Conservation (phyloP, 2,329 filamentous ascomycete genomes). For the Fusarium transvaalense region DNA sequence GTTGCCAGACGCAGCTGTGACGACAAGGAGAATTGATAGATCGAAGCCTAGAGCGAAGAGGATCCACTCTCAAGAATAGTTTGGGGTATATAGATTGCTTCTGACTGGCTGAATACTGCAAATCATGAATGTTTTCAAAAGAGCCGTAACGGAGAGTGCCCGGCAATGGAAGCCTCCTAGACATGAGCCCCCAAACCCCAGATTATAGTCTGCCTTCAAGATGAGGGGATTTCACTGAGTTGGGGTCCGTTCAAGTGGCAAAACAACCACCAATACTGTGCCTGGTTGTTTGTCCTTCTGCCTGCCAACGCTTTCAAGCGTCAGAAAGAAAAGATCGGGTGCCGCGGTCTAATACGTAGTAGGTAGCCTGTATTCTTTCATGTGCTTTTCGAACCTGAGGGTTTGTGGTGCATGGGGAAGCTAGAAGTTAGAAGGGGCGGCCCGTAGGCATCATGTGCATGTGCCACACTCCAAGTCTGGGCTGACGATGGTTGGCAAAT, state of each 20-base stretch:
- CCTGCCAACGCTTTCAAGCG: conserved; percentile 6
- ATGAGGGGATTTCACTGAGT: conserved; percentile 30
- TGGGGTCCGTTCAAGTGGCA: conserved; percentile 26
- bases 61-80: conserved; percentile 40
- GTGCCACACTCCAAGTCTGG: conserved; percentile 26
- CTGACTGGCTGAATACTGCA: conserved; percentile 38
- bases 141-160: conserved; percentile 31
- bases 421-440: conserved; percentile 18
- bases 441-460: conserved; percentile 38
- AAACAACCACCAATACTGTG: conserved; percentile 8
- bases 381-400: conserved; percentile 24
- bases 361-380: conserved; percentile 27
- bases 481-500: conserved; percentile 17
- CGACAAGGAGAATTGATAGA: conserved; percentile 35
- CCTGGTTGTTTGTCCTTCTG: conserved; percentile 14
- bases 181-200: conserved; percentile 29
- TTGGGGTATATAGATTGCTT: conserved; percentile 37
- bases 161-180: conserved; percentile 10
- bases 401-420: conserved; percentile 9
- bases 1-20: conserved; percentile 37
- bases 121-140: conserved; percentile 19
- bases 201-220: conserved; percentile 13
- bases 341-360: conserved; percentile 20
- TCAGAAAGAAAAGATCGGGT: conserved; percentile 11
- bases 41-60: conserved; percentile 41